Evolutionary conservation across 2,329 filamentous ascomycete genomes (phyloP).

Genomic region (Fonsecaea pugnacius): DNA sequence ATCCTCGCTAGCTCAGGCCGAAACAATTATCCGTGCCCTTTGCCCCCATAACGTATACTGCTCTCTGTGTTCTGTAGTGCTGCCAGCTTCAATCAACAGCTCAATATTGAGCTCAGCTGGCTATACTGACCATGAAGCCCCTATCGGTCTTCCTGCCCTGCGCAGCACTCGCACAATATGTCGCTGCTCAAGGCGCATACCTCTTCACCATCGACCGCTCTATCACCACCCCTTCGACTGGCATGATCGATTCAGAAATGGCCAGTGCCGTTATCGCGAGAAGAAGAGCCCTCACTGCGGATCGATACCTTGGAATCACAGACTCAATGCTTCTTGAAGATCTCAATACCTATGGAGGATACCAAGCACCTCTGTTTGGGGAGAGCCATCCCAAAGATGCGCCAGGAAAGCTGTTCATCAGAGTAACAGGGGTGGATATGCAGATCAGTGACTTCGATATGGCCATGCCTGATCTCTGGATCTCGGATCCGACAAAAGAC

Average conservation of each 20-base stretch:
- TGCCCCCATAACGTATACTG: background rate
- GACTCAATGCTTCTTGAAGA: constrained; percentile 59
- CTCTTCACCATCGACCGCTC: constrained; percentile 37
- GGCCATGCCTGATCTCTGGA: constrained; percentile 37
- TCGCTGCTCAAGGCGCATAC: constrained; percentile 36
- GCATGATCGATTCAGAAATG: constrained; percentile 39
- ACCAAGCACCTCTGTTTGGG: constrained; percentile 58
- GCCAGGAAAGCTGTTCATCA: constrained; percentile 43
- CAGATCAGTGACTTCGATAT: constrained; percentile 30
- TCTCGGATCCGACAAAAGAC: constrained; percentile 34
- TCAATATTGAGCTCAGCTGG: constrained; percentile 21
- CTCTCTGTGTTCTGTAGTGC: background rate
- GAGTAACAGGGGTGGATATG: constrained; percentile 36
- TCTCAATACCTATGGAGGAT: constrained; percentile 65
- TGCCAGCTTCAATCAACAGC: constrained; percentile 14
- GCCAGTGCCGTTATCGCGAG: constrained; percentile 49
- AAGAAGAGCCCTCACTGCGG: constrained; percentile 56
- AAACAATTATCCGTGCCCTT: constrained; percentile 1
- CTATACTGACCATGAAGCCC: constrained; percentile 28
- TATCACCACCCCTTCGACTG: constrained; percentile 30
- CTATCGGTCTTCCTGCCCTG: constrained; percentile 22
- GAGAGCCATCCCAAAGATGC: constrained; percentile 34
- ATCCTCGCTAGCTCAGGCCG: background rate
- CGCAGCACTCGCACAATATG: constrained; percentile 29
- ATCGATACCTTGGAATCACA: constrained; percentile 46